These are phyloP conservation scores for Wickerhamiella kazuoi DNA, from an alignment of 805 yeast species.

Conservation along the genomic window DNA sequence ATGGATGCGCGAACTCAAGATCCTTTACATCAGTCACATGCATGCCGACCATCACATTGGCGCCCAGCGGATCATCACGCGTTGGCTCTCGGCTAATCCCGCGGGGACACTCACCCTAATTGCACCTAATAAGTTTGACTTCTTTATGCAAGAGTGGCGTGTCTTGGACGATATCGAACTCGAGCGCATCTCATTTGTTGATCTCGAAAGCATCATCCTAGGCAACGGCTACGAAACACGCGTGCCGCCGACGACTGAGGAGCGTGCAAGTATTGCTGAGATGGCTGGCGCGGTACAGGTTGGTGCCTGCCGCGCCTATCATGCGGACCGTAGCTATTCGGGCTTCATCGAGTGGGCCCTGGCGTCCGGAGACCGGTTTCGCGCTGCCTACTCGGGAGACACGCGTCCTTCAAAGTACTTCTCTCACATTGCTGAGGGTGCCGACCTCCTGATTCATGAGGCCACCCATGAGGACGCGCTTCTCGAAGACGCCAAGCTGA, in stretches of 20 bases:
- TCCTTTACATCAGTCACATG: conserved; percentile 67
- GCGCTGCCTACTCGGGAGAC: conserved; percentile 83
- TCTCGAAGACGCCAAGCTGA: conserved; percentile 57
- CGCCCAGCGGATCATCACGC: conserved; percentile 43
- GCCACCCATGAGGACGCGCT: conserved; percentile 77
- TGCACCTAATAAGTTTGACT: conserved; percentile 56
- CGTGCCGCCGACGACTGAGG: not conserved
- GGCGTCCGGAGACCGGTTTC: conserved; percentile 26
- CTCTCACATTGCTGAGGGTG: conserved; percentile 42
- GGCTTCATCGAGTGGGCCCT: conserved; percentile 30
- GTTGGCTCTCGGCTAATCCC: conserved; percentile 31
- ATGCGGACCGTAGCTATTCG: conserved; percentile 70
- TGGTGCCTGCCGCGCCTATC: conserved; percentile 57
- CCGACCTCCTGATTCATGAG: conserved; percentile 77
- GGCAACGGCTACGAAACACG: conserved; percentile 20
- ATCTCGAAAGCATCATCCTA: conserved; percentile 40
- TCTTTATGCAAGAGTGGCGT: conserved; percentile 55
- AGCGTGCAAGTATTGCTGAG: not conserved
- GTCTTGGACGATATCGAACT: conserved; percentile 14
- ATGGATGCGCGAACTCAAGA: conserved; percentile 41
- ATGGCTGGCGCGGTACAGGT: not conserved
- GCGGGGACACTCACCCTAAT: conserved; percentile 32
- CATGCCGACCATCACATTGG: conserved; percentile 98
- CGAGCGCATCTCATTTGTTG: conserved; percentile 31
- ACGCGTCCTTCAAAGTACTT: conserved; percentile 66